A percentile compares a stretch with the other conserved stretches of the same genome.
Evolutionary conservation across 495 filamentous ascomycete species (phyloP).

Genomic region (Durotheca rogersii): DNA sequence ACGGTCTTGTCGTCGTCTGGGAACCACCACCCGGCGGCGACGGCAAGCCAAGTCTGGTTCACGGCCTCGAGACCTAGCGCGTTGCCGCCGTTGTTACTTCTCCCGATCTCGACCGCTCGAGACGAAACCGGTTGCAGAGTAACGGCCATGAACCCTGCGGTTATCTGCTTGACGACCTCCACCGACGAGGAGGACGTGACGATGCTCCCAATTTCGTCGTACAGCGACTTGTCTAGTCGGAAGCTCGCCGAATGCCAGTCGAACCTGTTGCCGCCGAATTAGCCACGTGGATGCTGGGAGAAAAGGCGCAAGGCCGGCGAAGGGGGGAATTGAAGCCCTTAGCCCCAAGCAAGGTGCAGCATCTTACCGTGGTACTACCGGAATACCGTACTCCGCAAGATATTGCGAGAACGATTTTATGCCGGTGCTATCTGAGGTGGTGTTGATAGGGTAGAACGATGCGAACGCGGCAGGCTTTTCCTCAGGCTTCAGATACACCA

Average conservation of each 20-base stretch:
- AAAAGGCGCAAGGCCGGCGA: no score
- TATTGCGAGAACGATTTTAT: no score
- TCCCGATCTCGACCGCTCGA: not conserved
- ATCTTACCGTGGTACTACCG: no score
- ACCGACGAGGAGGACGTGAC: not conserved
- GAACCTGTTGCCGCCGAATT: not conserved
- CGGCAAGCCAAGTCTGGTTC: not conserved
- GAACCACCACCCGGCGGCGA: not conserved
- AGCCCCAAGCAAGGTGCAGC: no score
- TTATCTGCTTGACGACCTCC: not conserved
- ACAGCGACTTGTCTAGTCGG: not conserved
- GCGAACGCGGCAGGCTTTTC: slow-evolving; percentile 27
- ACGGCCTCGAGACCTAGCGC: not conserved
- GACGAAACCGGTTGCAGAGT: not conserved
- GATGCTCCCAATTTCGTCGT: not conserved
- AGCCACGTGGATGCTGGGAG: no score
- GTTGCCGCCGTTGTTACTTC: not conserved
- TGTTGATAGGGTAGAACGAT: slow-evolving; percentile 25
- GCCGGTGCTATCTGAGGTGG: no score
- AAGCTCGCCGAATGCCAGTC: not conserved
- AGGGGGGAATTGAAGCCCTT: no score
- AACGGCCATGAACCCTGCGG: not conserved
- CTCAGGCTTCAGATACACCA: slow-evolving; percentile 30
- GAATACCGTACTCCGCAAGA: no score
- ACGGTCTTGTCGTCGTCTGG: not conserved